Evolutionary conservation across 1,284 basidiomycete genomes (phyloP).

Genomic region (Cryptococcus sp.): DNA sequence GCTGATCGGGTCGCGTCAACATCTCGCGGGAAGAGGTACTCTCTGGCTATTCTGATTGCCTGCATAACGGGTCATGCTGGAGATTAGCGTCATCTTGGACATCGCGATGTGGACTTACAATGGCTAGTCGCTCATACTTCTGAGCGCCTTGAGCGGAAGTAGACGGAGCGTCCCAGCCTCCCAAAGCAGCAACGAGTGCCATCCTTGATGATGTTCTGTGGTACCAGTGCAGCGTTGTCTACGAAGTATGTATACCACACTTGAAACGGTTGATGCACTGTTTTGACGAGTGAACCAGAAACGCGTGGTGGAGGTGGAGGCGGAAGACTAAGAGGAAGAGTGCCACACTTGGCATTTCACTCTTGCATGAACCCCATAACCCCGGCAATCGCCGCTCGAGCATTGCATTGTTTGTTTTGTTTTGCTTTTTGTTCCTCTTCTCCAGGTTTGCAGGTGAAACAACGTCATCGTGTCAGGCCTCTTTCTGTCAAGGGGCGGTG

Average conservation of each 20-base stretch:
- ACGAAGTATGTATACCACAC: too few species aligned
- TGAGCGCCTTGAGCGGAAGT: constrained; percentile 33
- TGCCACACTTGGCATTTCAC: background rate
- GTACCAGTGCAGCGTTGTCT: too few species aligned
- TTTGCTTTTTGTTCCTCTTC: too few species aligned
- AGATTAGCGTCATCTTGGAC: background rate
- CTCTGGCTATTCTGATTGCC: constrained; percentile 25
- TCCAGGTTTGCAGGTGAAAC: too few species aligned
- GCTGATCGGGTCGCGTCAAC: constrained; percentile 17
- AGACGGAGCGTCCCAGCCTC: constrained; percentile 33
- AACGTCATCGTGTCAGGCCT: too few species aligned
- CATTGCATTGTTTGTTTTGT: too few species aligned
- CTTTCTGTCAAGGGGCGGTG: too few species aligned
- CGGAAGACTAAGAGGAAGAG: background rate
- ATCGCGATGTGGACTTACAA: constrained; percentile 16
- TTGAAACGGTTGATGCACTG: too few species aligned
- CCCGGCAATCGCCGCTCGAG: too few species aligned
- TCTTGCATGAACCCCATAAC: too few species aligned
- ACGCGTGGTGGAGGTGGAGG: background rate
- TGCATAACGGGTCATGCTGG: constrained; percentile 6
- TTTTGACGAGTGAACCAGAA: too few species aligned
- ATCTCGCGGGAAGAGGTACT: constrained; percentile 31
- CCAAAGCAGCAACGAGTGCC: constrained; percentile 35
- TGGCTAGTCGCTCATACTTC: constrained; percentile 26
- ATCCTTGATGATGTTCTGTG: constrained; percentile 12